Evolutionary conservation across 495 filamentous ascomycete species (phyloP), one percentile per base, ranked within the genome.

Genomic region (Cladorrhinum samala): DNA sequence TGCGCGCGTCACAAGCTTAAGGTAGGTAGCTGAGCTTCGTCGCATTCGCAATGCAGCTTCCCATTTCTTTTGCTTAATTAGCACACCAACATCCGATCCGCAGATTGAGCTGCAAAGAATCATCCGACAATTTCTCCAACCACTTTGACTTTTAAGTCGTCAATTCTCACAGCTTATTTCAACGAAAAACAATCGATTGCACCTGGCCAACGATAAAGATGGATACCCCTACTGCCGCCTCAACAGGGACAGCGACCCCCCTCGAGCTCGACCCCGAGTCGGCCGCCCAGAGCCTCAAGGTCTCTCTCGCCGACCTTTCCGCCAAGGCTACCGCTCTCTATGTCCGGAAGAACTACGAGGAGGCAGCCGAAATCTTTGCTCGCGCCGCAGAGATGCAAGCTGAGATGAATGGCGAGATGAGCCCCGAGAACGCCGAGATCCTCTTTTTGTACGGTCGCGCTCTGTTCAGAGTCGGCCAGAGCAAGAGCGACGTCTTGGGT

Each of bases 361-460:
- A 83, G 39, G 88, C 93, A 21, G 81, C 89, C 18, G 93, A 97
- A 64, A 71, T 87, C 40, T 99, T 90, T 69, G 88, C 89, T 7
- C 82, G 87, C 53, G 93, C 93, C 16, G 86, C 88, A 38, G 90
- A 93, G 65, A 74, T 96, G 53, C 93, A 99, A 65, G 89, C 88
- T 46, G 81, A 87, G 67, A 76, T 96, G 64, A 89, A 96, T 71
- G 93, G 92, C 63, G 94, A 97, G 70, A 81, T 94, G 76, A 84
- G 83, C 41, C 80, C 88, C 4, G 83, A 87, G 27, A 97, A 99
- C 58, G 92, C 91, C 14, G 91, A 95, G 61, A 75, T 99, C 24
- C 82, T 97, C 14, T 99, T 90, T 67, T 79, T 86, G 49, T 99
- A 99, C 71, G 93, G 94, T 16, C 87, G 91, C 62, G 85, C 87